Percentiles rank a stretch among this genome's conserved stretches.
phyloP scores from a whole-genome alignment of 2,329 filamentous ascomycete genomes.

The Exophiala dermatitidis region DNA sequence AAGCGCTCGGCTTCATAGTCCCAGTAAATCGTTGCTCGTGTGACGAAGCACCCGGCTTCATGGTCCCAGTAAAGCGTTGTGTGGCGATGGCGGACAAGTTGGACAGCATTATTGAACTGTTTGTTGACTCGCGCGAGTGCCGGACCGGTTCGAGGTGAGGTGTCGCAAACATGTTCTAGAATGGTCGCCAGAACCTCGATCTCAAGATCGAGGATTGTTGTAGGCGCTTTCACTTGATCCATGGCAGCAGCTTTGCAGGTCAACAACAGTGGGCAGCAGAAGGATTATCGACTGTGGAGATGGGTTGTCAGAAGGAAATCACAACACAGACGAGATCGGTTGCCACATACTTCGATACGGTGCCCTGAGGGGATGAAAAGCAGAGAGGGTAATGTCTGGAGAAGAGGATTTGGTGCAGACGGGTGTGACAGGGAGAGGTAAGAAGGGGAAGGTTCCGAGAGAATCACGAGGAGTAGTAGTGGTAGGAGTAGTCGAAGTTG shows the following conservation, averaged over 20 bases:
- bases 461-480: too few species aligned
- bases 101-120: conserved; percentile 9
- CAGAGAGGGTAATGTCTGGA: too few species aligned
- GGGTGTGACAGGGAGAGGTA: too few species aligned
- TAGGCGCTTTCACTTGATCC: not conserved
- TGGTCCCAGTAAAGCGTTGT: conserved; percentile 9
- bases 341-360: too few species aligned
- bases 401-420: too few species aligned
- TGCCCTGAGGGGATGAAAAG: too few species aligned
- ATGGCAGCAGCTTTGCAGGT: not conserved
- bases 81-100: conserved; percentile 13
- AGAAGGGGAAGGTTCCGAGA: too few species aligned
- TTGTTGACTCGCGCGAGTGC: conserved; percentile 14
- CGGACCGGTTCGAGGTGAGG: conserved; percentile 11
- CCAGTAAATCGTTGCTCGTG: conserved; percentile 10
- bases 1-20: not conserved
- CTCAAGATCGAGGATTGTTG: conserved; percentile 12
- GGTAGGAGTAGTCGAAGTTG: too few species aligned
- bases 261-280: too few species aligned
- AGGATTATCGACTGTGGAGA: too few species aligned
- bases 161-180: conserved; percentile 12
- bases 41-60: not conserved
- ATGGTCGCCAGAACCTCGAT: conserved; percentile 16
- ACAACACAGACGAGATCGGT: too few species aligned
- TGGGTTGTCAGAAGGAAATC: too few species aligned